These are phyloP conservation scores for Taphrina communis DNA, from an alignment of 1,139 yeast genomes.

Conservation along the genomic window DNA sequence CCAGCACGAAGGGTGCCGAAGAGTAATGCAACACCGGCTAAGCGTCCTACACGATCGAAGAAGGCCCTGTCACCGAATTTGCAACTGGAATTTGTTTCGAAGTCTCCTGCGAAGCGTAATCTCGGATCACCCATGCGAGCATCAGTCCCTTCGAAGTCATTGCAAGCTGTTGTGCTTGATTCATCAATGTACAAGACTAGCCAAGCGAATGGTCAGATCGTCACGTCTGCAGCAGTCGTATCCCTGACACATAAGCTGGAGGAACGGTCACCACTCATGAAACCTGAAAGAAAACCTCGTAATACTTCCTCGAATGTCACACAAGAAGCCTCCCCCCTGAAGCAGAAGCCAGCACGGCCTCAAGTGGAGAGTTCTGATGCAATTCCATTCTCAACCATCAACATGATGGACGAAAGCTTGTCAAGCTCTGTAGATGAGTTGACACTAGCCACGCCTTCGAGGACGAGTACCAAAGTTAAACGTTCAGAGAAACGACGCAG, in stretches of 20 bases:
- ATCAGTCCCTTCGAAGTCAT: neutral
- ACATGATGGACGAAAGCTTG: neutral
- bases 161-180: neutral
- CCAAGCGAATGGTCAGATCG: too few relatives aligned
- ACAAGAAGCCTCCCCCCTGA: neutral
- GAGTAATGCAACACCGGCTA: constrained; percentile 11
- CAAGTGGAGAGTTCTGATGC: neutral
- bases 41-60: neutral
- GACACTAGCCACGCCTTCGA: neutral
- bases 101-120: constrained; percentile 16
- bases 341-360: neutral
- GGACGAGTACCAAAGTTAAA: neutral
- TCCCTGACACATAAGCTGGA: too few relatives aligned
- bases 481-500: neutral
- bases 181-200: neutral
- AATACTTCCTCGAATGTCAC: neutral
- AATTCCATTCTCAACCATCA: neutral
- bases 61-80: neutral
- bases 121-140: constrained; percentile 8
- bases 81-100: neutral
- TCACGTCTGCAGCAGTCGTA: too few relatives aligned
- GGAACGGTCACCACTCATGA: neutral
- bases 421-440: constrained; percentile 4
- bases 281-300: neutral
- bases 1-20: constrained; percentile 24